These are phyloP conservation scores for Penicillium palitans DNA, from an alignment of 2,329 filamentous ascomycete species.

Conservation along the genomic window DNA sequence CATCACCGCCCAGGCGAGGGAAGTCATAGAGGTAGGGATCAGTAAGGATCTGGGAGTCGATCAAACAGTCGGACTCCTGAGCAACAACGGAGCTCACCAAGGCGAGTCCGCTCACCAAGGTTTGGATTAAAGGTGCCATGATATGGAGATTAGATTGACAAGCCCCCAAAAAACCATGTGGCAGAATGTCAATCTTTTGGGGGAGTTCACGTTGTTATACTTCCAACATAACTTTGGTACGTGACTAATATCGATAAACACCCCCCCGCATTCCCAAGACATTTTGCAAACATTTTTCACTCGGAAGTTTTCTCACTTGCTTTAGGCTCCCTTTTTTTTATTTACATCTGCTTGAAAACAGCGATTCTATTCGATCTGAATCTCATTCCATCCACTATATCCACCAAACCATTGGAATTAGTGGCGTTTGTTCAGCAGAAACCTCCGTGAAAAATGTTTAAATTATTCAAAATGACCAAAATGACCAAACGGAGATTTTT, in stretches of 20 bases:
- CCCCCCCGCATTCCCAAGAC: background rate
- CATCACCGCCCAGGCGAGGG: slow-evolving; percentile 37
- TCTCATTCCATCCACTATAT: background rate
- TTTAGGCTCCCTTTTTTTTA: background rate
- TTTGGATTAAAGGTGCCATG: slow-evolving; percentile 23
- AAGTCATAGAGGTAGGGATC: slow-evolving; percentile 40
- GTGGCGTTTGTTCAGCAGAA: background rate
- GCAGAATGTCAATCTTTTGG: slow-evolving; percentile 13
- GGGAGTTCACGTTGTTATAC: slow-evolving; percentile 11
- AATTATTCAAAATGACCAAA: no score
- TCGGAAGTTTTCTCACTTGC: background rate
- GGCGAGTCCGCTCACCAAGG: slow-evolving; percentile 24
- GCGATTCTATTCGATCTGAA: no score
- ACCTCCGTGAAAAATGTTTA: background rate
- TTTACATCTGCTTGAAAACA: background rate
- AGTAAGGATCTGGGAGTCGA: slow-evolving; percentile 37
- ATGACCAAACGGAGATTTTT: no score
- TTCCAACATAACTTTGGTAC: background rate
- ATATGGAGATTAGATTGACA: slow-evolving; percentile 4
- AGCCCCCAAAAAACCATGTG: slow-evolving; percentile 22
- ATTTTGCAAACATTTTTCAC: background rate
- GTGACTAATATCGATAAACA: background rate
- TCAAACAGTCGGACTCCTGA: slow-evolving; percentile 24
- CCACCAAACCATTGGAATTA: background rate
- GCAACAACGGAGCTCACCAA: slow-evolving; percentile 24